phyloP scores from a whole-genome alignment of 495 filamentous ascomycete genomes.

The Penicillium antarcticum region DNA sequence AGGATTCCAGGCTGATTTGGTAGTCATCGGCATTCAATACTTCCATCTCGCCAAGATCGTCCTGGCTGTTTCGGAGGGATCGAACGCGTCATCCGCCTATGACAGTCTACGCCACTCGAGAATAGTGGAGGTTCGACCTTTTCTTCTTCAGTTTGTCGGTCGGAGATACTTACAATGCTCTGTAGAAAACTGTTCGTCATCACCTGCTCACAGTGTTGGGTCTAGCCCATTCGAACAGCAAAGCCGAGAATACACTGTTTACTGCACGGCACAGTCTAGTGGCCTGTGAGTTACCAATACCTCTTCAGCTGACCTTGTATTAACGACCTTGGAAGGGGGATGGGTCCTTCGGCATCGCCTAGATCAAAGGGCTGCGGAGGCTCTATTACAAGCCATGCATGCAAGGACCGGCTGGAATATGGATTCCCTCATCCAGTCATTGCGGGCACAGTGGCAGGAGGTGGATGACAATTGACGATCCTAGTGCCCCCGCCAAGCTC shows the following conservation, averaged over 20 bases:
- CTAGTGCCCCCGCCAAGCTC: not conserved
- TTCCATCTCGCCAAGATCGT: constrained; percentile 32
- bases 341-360: constrained; percentile 25
- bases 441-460: constrained; percentile 25
- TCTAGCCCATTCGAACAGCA: constrained; percentile 25
- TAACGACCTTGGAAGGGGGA: constrained; percentile 16
- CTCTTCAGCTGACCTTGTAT: not conserved
- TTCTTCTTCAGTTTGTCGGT: not conserved
- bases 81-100: constrained; percentile 14
- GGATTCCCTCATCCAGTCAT: constrained; percentile 17
- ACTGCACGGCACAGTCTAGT: constrained; percentile 31
- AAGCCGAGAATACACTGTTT: constrained; percentile 29
- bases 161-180: not conserved
- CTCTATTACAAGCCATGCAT: constrained; percentile 21
- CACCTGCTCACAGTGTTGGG: constrained; percentile 26
- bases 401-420: constrained; percentile 32
- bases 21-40: constrained; percentile 31
- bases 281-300: constrained; percentile 17
- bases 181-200: constrained; percentile 21
- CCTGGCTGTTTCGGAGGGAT: constrained; percentile 16
- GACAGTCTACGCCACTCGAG: constrained; percentile 23
- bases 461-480: constrained; percentile 9
- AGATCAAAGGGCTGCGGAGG: constrained; percentile 27
- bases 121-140: constrained; percentile 15
- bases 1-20: not conserved